A percentile compares a stretch with the other conserved stretches of the same genome.
phyloP scores from a whole-genome alignment of 768 basidiomycete genomes.

The Calocybe gangraenosa region DNA sequence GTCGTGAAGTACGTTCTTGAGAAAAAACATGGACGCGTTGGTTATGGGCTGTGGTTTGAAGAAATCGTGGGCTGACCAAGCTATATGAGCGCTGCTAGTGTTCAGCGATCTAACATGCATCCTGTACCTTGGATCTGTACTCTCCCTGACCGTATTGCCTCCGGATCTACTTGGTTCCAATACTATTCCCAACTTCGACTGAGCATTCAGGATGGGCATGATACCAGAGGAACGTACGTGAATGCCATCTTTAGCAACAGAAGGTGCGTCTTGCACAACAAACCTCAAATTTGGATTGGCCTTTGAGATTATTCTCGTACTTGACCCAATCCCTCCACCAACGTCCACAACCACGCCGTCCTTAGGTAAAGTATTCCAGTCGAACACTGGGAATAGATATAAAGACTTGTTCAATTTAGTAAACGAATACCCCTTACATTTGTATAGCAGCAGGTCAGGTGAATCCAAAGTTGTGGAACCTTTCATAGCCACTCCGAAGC shows the following conservation, averaged over 20 bases:
- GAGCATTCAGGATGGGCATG: too few relatives aligned
- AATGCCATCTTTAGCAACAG: conserved; percentile 20
- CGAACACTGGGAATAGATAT: conserved; percentile 12
- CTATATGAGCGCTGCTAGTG: not conserved
- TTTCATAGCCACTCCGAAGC: not conserved
- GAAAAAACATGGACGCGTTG: too few relatives aligned
- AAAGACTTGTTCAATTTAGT: too few relatives aligned
- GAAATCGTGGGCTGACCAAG: conserved; percentile 21
- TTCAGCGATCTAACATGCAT: not conserved
- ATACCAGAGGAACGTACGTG: too few relatives aligned
- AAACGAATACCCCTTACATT: too few relatives aligned
- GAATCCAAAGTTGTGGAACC: not conserved
- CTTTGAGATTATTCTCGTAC: conserved; percentile 23
- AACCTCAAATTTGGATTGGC: conserved; percentile 25
- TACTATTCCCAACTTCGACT: too few relatives aligned
- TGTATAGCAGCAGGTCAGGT: not conserved
- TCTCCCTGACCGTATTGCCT: not conserved
- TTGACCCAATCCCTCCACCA: conserved; percentile 30
- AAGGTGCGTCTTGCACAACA: conserved; percentile 31
- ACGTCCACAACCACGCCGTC: conserved; percentile 26
- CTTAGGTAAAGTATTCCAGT: conserved; percentile 14
- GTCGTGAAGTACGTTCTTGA: conserved; percentile 27
- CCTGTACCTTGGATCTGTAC: not conserved
- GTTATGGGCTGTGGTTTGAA: conserved; percentile 26
- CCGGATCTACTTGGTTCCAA: not conserved